Evolutionary conservation across 805 yeast species (phyloP).

Genomic region (Wickerhamiella bombiphila): DNA sequence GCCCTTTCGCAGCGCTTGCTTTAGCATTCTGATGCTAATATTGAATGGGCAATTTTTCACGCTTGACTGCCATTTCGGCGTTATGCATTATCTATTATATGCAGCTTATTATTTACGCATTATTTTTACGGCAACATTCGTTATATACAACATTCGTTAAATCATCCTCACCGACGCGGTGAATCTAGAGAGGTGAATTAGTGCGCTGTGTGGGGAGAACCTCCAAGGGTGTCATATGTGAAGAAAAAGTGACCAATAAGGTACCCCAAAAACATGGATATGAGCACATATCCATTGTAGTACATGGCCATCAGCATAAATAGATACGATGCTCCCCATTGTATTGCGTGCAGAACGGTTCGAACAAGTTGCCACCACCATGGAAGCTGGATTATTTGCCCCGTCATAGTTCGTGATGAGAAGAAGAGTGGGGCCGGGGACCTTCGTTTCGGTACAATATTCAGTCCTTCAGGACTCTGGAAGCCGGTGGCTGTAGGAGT

Average conservation of each 20-base stretch:
- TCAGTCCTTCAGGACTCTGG: not conserved
- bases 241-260: conserved; percentile 42
- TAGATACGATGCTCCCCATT: conserved; percentile 50
- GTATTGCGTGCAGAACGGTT: conserved; percentile 36
- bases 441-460: not conserved
- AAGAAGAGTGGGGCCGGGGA: not conserved
- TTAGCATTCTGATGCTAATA: conserved; percentile 5
- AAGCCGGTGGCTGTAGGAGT: not conserved
- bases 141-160: too few species aligned
- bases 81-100: too few species aligned
- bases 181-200: too few species aligned
- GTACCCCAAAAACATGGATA: conserved; percentile 49
- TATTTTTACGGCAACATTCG: too few species aligned
- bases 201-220: too few species aligned
- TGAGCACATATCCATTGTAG: conserved; percentile 54
- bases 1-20: conserved; percentile 10
- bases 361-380: conserved; percentile 39
- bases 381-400: conserved; percentile 24
- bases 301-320: conserved; percentile 65
- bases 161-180: too few species aligned
- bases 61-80: too few species aligned
- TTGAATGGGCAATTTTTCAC: too few species aligned
- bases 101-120: too few species aligned
- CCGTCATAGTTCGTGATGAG: not conserved
- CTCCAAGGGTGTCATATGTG: conserved; percentile 32